Percentiles rank a stretch among this genome's conserved stretches.
Evolutionary conservation across 306 rosid genomes (phyloP).

Genomic region (Trifolium dubium): DNA sequence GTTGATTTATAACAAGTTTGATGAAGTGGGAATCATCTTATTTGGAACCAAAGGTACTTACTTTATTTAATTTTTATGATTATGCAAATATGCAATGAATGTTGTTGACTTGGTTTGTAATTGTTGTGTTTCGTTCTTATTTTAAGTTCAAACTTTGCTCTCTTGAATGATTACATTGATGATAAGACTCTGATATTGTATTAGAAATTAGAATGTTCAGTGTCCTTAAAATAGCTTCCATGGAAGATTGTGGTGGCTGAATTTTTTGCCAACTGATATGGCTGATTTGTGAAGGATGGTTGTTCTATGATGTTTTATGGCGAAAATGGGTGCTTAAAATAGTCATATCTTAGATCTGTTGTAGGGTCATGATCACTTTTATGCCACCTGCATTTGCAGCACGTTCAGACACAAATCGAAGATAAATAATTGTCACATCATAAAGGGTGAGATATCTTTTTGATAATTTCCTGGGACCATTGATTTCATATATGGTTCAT

Average conservation of each 20-base stretch:
- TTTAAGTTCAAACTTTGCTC: background rate
- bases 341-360: background rate
- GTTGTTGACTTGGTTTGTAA: conserved; percentile 22
- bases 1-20: conserved; percentile 65
- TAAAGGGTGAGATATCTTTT: too few relatives aligned
- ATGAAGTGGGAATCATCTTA: conserved; percentile 77
- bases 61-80: conserved; percentile 15
- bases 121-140: conserved; percentile 3
- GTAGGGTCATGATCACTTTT: background rate
- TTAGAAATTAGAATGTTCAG: background rate
- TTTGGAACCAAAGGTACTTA: conserved; percentile 79
- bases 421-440: too few relatives aligned
- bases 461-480: too few relatives aligned
- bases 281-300: background rate
- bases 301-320: too few relatives aligned
- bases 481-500: too few relatives aligned
- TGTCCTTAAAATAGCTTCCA: background rate
- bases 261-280: background rate
- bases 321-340: too few relatives aligned
- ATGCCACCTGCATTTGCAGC: background rate
- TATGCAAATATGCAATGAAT: background rate
- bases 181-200: background rate
- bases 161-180: background rate
- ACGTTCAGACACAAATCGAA: too few relatives aligned
- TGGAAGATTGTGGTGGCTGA: background rate